phyloP scores from a whole-genome alignment of 768 basidiomycete species.

The Mrakia gelida region DNA sequence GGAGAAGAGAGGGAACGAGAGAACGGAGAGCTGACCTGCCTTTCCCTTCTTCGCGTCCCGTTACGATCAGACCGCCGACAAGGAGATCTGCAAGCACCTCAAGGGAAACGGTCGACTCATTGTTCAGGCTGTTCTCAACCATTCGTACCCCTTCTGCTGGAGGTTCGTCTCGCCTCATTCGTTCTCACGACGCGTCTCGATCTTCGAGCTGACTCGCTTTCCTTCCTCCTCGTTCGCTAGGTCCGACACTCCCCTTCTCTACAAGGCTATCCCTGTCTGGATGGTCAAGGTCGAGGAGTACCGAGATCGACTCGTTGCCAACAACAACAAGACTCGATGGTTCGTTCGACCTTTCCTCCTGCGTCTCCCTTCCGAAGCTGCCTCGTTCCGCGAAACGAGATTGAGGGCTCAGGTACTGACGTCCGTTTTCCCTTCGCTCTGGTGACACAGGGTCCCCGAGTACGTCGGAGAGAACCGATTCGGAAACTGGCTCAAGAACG shows the following conservation, averaged over 20 bases:
- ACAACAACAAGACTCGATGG: slow-evolving; percentile 90
- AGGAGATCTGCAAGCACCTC: slow-evolving; percentile 83
- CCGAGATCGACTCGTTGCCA: slow-evolving; percentile 77
- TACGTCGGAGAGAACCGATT: slow-evolving; percentile 85
- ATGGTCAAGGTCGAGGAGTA: slow-evolving; percentile 84
- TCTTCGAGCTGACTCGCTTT: neutral
- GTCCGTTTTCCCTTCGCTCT: neutral
- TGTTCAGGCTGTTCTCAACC: slow-evolving; percentile 76
- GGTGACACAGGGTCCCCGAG: slow-evolving; percentile 73
- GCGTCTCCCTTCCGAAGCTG: neutral
- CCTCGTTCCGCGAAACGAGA: neutral
- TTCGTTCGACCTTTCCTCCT: slow-evolving; percentile 41
- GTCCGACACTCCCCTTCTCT: slow-evolving; percentile 90
- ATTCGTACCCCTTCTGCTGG: slow-evolving; percentile 98
- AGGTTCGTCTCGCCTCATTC: slow-evolving; percentile 51
- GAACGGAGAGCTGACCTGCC: neutral
- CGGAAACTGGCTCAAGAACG: slow-evolving; percentile 95
- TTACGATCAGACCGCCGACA: slow-evolving; percentile 72
- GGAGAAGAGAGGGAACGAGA: neutral
- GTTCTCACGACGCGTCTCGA: slow-evolving; percentile 11
- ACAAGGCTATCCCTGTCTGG: slow-evolving; percentile 94
- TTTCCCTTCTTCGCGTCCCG: neutral
- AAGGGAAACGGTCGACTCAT: slow-evolving; percentile 83
- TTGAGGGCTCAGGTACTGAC: too few relatives aligned
- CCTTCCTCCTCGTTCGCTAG: slow-evolving; percentile 46